A percentile compares a stretch with the other conserved stretches of the same genome.
Conservation (phyloP, 2,329 filamentous ascomycete species). For the Cladosporium oxysporum region DNA sequence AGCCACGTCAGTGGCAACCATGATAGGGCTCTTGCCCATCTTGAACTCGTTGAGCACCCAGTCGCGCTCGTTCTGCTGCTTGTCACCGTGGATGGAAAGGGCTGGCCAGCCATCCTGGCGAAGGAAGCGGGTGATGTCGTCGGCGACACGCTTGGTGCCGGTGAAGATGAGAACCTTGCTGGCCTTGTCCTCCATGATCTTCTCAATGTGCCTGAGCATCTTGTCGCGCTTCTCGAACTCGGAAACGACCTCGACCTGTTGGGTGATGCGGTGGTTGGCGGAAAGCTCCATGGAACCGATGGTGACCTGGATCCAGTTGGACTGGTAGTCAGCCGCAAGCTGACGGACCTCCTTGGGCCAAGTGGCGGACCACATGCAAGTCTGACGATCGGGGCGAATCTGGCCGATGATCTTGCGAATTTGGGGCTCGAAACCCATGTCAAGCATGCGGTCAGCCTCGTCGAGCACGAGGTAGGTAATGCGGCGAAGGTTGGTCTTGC, state of each 20-base stretch:
- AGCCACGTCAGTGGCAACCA: conserved; percentile 99
- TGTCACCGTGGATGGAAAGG: conserved; percentile 97
- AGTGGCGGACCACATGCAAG: conserved; percentile 99
- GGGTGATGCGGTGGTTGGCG: conserved; percentile 96
- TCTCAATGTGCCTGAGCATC: conserved; percentile 97
- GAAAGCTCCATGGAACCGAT: conserved; percentile 94
- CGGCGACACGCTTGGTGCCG: conserved; percentile 83
- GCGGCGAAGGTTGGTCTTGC: conserved; percentile 96
- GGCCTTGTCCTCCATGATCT: conserved; percentile 93
- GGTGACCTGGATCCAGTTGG: conserved; percentile 98
- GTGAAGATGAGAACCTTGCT: conserved; percentile 97
- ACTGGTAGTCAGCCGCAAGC: conserved; percentile 85
- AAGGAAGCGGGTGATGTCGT: conserved; percentile 96
- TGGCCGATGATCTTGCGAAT: conserved; percentile 98
- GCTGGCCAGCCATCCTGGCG: conserved; percentile 98
- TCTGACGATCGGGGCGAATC: conserved; percentile 97
- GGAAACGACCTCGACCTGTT: conserved; percentile 93
- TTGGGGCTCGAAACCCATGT: conserved; percentile 99
- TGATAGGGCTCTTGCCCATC: conserved; percentile 98
- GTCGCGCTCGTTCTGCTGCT: conserved; percentile 99
- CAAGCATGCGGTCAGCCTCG: conserved; percentile 98
- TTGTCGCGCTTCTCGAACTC: conserved; percentile 97
- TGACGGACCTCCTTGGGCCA: conserved; percentile 99
- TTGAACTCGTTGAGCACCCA: conserved; percentile 99
- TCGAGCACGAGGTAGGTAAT: conserved; percentile 98